These are phyloP conservation scores for Pythium apleroticum DNA, from an alignment of 352 stramenopile genomes.

Conservation along the genomic window DNA sequence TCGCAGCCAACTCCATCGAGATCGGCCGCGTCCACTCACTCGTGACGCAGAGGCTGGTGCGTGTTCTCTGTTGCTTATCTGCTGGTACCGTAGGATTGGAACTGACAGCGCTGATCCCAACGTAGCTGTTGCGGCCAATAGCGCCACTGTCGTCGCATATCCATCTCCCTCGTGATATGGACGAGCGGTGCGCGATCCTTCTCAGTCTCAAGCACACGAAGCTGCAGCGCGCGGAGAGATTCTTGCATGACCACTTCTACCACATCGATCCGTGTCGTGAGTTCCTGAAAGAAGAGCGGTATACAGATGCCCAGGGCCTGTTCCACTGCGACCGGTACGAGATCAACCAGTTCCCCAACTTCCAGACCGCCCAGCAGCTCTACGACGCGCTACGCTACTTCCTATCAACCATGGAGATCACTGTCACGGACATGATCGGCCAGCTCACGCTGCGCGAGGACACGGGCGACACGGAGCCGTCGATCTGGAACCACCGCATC, in stretches of 20 bases:
- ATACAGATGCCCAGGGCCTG: not conserved
- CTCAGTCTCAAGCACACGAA: constrained; percentile 34
- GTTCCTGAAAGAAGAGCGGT: constrained; percentile 12
- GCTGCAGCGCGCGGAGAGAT: constrained; percentile 31
- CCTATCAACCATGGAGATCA: constrained; percentile 52
- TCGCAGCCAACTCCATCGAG: constrained; percentile 7
- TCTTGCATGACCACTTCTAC: not conserved
- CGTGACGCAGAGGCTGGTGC: constrained; percentile 13
- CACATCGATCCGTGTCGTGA: constrained; percentile 1
- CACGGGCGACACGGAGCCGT: constrained; percentile 30
- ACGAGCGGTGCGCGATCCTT: constrained; percentile 7
- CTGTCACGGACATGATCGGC: constrained; percentile 41
- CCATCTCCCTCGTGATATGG: constrained; percentile 14
- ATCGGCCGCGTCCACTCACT: constrained; percentile 6
- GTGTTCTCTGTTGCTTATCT: not conserved
- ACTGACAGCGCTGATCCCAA: no score
- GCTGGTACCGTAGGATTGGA: not conserved
- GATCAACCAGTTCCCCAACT: constrained; percentile 37
- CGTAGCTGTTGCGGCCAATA: not conserved
- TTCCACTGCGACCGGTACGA: constrained; percentile 7
- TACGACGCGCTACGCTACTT: constrained; percentile 42
- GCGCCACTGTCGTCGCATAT: constrained; percentile 7
- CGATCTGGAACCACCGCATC: constrained; percentile 41
- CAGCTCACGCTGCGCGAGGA: constrained; percentile 48
- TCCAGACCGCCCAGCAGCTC: constrained; percentile 38